These are phyloP conservation scores for Thamnidium elegans DNA, from an alignment of 192 early-diverging fungal species.

Conservation along the genomic window DNA sequence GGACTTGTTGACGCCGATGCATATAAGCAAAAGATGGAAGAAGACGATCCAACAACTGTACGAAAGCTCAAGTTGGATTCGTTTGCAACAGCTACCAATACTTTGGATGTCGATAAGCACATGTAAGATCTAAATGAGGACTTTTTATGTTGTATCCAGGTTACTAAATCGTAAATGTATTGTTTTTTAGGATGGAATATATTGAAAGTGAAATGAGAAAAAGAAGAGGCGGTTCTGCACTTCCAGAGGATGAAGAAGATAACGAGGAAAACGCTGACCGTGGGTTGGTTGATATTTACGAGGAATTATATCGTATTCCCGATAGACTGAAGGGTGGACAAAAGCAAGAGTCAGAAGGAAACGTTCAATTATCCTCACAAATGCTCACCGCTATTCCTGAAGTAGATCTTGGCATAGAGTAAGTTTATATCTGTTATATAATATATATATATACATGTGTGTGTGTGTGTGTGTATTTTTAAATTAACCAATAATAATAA, in stretches of 20 bases:
- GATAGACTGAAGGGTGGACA: constrained; percentile 51
- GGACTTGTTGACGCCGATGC: constrained; percentile 53
- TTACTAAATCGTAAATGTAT: neutral
- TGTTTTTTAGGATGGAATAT: constrained; percentile 63
- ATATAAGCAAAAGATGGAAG: constrained; percentile 29
- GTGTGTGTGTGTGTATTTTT: too few relatives aligned
- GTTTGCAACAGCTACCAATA: constrained; percentile 74
- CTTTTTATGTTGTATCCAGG: neutral
- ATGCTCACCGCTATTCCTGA: constrained; percentile 93
- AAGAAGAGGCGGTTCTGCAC: constrained; percentile 43
- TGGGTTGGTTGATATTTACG: constrained; percentile 44
- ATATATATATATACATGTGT: too few relatives aligned
- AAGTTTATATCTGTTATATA: constrained; percentile 27
- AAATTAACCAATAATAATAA: too few relatives aligned
- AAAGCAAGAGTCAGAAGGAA: constrained; percentile 77
- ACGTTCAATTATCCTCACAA: constrained; percentile 77
- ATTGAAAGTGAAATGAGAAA: constrained; percentile 77
- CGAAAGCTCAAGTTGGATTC: constrained; percentile 54
- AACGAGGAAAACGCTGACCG: constrained; percentile 30
- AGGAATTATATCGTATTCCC: constrained; percentile 69
- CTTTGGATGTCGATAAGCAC: constrained; percentile 75
- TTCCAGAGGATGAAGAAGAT: constrained; percentile 34
- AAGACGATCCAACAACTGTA: constrained; percentile 8
- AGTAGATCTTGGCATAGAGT: constrained; percentile 83
- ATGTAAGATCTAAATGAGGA: constrained; percentile 46